Evolutionary conservation across 805 yeast genomes (phyloP), one percentile per base, ranked within the genome.

Genomic region (Saturnispora bothae): DNA sequence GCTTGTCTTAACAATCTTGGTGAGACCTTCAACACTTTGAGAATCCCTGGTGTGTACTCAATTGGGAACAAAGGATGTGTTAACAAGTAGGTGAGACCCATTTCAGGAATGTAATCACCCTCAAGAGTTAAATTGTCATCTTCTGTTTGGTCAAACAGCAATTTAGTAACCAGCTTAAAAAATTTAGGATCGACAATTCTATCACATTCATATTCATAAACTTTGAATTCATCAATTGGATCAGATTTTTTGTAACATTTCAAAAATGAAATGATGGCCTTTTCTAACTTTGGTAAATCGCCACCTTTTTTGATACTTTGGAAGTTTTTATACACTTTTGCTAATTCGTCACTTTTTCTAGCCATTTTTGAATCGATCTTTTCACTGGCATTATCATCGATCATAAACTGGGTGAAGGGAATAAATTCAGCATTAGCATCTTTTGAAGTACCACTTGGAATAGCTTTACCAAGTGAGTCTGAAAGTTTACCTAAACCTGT

Each of bases 21-120:
- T 9, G 69, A 59, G 33, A 68, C 66, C 21, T 46, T 44, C 20
- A 84, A 61, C 28, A 60, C 63, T 13, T 64, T 52, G 31, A 89
- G 59, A 32, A 88, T 55, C 2, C 76, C 76, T 4, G 61, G 57
- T 8, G 83, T 65, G 43, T 66, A 70, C 15, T 66, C 60, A 13
- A 64, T 57, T 8, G 96, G 96, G 59, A 80, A 86, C 15, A 84
- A 61, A 14, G 96, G 96, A 61, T 89, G 95, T 3, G 95, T 82
- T 44, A 89, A 65, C 25, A 88, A 65, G 52, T 83, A 88, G 1
- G 80, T 71, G 34, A 84, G 57, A 3, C 85, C 65, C 34, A 60
- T 60, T 49, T 78, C 76, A 36, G 92, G 74, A 26, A 69, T 48
- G 40, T 67, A 64, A 12, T 26, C 28, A 12, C 49, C 47, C 14